These are phyloP conservation scores for Blastobotrys malaysiensis DNA, from an alignment of 1,139 yeast genomes.

Conservation along the genomic window DNA sequence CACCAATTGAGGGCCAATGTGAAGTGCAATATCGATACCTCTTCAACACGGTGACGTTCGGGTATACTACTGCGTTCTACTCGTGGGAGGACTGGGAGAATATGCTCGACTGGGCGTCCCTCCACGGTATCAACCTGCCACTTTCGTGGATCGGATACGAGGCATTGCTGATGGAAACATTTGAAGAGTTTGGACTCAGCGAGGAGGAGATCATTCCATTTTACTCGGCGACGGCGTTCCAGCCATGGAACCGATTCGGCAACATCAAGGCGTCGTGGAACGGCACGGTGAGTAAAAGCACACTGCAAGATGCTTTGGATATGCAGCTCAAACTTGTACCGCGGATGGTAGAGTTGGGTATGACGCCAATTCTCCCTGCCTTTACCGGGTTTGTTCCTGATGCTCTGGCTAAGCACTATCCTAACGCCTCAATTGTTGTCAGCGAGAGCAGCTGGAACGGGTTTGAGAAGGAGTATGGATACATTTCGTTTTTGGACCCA, in stretches of 20 bases:
- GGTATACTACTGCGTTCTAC: constrained; percentile 18
- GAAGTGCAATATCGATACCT: constrained; percentile 17
- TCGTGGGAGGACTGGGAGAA: constrained; percentile 18
- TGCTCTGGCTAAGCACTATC: constrained; percentile 7
- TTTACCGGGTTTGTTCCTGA: constrained; percentile 19
- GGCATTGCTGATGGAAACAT: constrained; percentile 16
- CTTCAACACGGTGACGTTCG: constrained; percentile 20
- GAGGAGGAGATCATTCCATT: constrained; percentile 12
- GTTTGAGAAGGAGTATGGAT: constrained; percentile 14
- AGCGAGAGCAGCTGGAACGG: constrained; percentile 15
- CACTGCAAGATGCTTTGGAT: constrained; percentile 11
- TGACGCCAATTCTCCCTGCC: constrained; percentile 21
- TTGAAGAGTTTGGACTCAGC: constrained; percentile 15
- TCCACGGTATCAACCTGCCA: constrained; percentile 16
- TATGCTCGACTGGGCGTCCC: constrained; percentile 18
- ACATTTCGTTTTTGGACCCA: constrained; percentile 17
- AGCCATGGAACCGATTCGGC: constrained; percentile 21
- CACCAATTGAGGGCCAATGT: constrained; percentile 11
- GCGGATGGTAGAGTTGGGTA: constrained; percentile 19
- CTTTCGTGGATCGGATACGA: constrained; percentile 20
- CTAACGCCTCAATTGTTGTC: constrained; percentile 12
- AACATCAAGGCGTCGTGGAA: constrained; percentile 19
- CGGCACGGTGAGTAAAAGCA: constrained; percentile 4
- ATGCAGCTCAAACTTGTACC: constrained; percentile 13
- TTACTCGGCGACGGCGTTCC: constrained; percentile 16